Evolutionary conservation across 306 rosid species (phyloP).

Genomic region (Delonix regia): DNA sequence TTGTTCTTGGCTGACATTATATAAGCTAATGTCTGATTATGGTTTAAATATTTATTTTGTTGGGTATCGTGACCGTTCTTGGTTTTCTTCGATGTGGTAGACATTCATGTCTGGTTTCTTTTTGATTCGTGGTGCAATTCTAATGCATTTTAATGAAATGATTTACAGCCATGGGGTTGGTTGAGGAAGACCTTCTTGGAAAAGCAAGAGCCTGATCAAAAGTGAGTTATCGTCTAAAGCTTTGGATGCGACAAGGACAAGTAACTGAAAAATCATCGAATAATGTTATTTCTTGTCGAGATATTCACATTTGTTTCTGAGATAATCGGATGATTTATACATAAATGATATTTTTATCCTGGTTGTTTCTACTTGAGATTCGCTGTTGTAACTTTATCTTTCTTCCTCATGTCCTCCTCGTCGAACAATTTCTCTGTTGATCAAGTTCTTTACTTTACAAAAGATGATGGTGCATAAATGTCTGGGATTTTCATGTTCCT

Average conservation of each 20-base stretch:
- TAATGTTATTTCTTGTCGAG: conserved; percentile 37
- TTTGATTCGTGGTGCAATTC: neutral
- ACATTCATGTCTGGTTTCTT: neutral
- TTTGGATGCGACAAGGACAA: conserved; percentile 3
- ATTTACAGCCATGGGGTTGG: conserved; percentile 75
- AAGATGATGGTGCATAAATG: neutral
- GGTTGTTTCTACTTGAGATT: conserved; percentile 32
- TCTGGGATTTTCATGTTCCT: neutral
- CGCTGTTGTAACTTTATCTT: conserved; percentile 11
- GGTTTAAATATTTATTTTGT: neutral
- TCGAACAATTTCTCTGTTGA: neutral
- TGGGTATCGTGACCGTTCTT: neutral
- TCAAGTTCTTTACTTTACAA: neutral
- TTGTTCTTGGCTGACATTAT: neutral
- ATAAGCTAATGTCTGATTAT: neutral
- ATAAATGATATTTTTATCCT: conserved; percentile 13
- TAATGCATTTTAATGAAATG: conserved; percentile 25
- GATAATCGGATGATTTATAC: conserved; percentile 19
- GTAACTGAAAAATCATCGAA: conserved; percentile 29
- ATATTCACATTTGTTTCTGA: conserved; percentile 13
- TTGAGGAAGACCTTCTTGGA: conserved; percentile 72
- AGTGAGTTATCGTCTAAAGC: conserved; percentile 43
- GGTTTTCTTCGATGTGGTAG: neutral
- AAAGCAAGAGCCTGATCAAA: conserved; percentile 62
- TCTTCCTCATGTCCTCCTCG: neutral